phyloP scores from a whole-genome alignment of 148 eudicot species.

The Dysphania ambrosioides region DNA sequence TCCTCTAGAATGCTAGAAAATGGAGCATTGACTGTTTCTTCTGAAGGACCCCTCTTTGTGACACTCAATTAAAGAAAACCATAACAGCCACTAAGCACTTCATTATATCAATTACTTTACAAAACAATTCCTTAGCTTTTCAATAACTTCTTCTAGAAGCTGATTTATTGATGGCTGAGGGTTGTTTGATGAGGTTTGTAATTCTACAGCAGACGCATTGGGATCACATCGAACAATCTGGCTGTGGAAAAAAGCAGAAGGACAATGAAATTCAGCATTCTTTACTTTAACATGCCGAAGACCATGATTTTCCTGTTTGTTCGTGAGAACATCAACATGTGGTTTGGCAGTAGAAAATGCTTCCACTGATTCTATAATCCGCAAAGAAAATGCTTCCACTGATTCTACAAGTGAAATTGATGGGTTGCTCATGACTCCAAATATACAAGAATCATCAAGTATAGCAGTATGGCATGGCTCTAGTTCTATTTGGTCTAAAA shows the following conservation, averaged over 20 bases:
- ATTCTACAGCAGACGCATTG: slow-evolving; percentile 2
- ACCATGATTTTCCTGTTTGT: not conserved
- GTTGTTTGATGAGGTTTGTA: not conserved
- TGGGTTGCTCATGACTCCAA: slow-evolving; percentile 16
- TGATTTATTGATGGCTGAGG: not conserved
- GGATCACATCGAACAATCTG: slow-evolving; percentile 11
- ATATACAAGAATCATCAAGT: slow-evolving; percentile 22
- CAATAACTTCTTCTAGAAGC: not conserved
- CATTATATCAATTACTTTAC: not conserved
- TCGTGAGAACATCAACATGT: not conserved
- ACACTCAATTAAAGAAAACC: not conserved
- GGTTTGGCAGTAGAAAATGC: slow-evolving; percentile 14
- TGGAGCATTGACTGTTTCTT: not conserved
- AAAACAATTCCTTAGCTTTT: not conserved
- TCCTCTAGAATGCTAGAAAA: slow-evolving; percentile 7
- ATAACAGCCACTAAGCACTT: not conserved
- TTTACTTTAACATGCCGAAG: not conserved
- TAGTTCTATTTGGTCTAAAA: slow-evolving; percentile 14
- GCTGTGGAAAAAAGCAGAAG: not conserved
- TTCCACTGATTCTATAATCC: slow-evolving; percentile 20
- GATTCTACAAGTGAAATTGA: slow-evolving; percentile 26
- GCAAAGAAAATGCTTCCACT: slow-evolving; percentile 22
- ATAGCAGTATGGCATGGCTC: slow-evolving; percentile 21
- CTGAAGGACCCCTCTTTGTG: not conserved
- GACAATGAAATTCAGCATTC: not conserved